Conservation (phyloP, 169 alveolate genomes). For the Plasmodium falciparum region DNA sequence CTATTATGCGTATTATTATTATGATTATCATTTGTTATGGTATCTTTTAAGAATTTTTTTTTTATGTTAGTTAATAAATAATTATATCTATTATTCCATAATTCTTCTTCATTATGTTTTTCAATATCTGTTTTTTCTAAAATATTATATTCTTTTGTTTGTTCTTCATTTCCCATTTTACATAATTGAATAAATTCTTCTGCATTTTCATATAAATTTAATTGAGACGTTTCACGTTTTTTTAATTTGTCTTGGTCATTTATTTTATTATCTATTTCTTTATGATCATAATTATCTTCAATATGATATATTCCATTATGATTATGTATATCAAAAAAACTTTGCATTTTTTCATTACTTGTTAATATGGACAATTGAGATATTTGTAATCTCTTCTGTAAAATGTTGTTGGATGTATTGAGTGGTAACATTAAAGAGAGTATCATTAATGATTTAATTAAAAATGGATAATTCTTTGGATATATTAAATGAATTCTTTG, state of each 20-base stretch:
- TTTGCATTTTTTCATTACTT: background rate
- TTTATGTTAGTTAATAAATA: conserved; percentile 18
- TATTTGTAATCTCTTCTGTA: conserved; percentile 68
- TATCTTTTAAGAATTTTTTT: conserved; percentile 7
- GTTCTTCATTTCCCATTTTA: conserved; percentile 48
- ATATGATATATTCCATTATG: conserved; percentile 24
- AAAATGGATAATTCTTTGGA: conserved; percentile 80
- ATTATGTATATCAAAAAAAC: conserved; percentile 30
- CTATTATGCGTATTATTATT: background rate
- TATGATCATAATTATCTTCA: background rate
- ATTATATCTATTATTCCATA: conserved; percentile 35
- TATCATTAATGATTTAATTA: conserved; percentile 81
- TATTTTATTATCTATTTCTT: background rate
- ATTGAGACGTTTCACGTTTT: background rate
- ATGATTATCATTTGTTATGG: background rate
- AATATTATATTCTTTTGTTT: conserved; percentile 37
- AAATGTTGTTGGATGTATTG: conserved; percentile 61
- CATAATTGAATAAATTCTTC: conserved; percentile 11
- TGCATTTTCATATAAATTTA: background rate
- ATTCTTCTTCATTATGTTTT: conserved; percentile 28
- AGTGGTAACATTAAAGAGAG: conserved; percentile 66
- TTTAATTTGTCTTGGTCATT: background rate
- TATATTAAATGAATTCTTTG: conserved; percentile 83
- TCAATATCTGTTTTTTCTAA: conserved; percentile 48
- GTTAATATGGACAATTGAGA: conserved; percentile 65